Evolutionary conservation across 208 protist genomes (phyloP).

Genomic region (Zelonia costaricensis): DNA sequence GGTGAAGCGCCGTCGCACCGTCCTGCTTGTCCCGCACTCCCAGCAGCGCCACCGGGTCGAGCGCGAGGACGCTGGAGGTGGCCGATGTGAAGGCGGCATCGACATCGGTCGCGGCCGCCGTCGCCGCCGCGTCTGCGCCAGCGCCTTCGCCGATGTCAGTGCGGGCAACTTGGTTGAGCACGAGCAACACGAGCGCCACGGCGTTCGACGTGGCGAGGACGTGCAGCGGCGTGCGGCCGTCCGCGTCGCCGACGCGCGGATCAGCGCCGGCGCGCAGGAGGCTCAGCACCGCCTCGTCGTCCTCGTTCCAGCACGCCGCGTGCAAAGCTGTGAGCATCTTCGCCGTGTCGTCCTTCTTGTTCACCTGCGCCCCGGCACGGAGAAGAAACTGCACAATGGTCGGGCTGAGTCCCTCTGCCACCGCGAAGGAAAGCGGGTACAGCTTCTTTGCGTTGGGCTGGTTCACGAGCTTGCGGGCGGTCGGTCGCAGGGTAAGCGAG

Average conservation of each 20-base stretch:
- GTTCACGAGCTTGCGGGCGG: background rate
- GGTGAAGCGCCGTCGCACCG: slow-evolving; percentile 36
- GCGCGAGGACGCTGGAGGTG: slow-evolving; percentile 7
- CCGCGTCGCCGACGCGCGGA: slow-evolving; percentile 35
- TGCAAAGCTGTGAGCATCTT: slow-evolving; percentile 44
- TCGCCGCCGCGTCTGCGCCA: background rate
- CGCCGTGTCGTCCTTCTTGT: slow-evolving; percentile 38
- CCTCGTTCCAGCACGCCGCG: slow-evolving; percentile 48
- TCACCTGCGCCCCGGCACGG: slow-evolving; percentile 40
- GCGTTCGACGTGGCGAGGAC: slow-evolving; percentile 53
- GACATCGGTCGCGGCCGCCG: background rate
- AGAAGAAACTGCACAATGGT: slow-evolving; percentile 38
- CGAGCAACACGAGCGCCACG: slow-evolving; percentile 18
- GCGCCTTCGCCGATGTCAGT: background rate
- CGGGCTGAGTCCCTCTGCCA: slow-evolving; percentile 33
- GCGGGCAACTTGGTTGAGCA: slow-evolving; percentile 26
- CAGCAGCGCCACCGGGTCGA: slow-evolving; percentile 33
- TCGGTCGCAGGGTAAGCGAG: slow-evolving; percentile 13
- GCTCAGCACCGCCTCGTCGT: slow-evolving; percentile 32
- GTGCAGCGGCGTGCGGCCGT: slow-evolving; percentile 58
- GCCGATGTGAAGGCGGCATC: slow-evolving; percentile 1
- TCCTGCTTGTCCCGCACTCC: slow-evolving; percentile 14
- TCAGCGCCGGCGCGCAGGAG: slow-evolving; percentile 54
- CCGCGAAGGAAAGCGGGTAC: slow-evolving; percentile 47
- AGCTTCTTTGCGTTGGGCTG: slow-evolving; percentile 42